phyloP scores from a whole-genome alignment of 495 filamentous ascomycete species.

The Aspergillus mulundensis region DNA sequence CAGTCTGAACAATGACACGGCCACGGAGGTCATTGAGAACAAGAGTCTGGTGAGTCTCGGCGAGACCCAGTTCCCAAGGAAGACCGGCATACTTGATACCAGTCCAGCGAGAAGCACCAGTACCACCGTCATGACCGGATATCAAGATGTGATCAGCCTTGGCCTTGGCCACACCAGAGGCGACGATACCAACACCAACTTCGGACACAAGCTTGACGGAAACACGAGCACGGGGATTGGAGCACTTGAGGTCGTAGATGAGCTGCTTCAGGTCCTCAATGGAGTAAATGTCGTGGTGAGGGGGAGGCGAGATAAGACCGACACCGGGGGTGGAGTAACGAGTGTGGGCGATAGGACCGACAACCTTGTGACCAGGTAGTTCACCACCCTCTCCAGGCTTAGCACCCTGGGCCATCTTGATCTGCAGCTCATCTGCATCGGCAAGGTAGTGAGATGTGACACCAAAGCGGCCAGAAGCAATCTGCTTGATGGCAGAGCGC shows the following conservation, averaged over 20 bases:
- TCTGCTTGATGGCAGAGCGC: constrained; percentile 98
- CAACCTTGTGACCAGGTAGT: constrained; percentile 96
- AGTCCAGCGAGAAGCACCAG: constrained; percentile 97
- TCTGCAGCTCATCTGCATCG: constrained; percentile 96
- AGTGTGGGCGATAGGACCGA: constrained; percentile 91
- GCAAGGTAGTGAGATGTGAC: constrained; percentile 98
- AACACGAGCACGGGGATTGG: constrained; percentile 90
- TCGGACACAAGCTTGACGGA: constrained; percentile 99
- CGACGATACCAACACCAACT: constrained; percentile 96
- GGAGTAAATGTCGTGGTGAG: constrained; percentile 98
- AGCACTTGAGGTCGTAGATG: constrained; percentile 98
- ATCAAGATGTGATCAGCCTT: constrained; percentile 98
- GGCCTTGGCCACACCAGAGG: constrained; percentile 96
- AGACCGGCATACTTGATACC: constrained; percentile 99
- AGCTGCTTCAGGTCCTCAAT: constrained; percentile 99
- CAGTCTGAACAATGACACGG: constrained; percentile 95
- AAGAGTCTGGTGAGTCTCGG: constrained; percentile 98
- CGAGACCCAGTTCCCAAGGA: constrained; percentile 96
- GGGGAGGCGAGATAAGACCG: constrained; percentile 96
- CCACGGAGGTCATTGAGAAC: constrained; percentile 97
- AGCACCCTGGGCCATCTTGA: constrained; percentile 99
- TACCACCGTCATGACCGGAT: constrained; percentile 97
- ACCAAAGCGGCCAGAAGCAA: constrained; percentile 96
- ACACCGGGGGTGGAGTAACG: constrained; percentile 98
- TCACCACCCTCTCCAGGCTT: constrained; percentile 99